Evolutionary conservation across 768 basidiomycete species (phyloP).

Genomic region (Auricularia cornea): DNA sequence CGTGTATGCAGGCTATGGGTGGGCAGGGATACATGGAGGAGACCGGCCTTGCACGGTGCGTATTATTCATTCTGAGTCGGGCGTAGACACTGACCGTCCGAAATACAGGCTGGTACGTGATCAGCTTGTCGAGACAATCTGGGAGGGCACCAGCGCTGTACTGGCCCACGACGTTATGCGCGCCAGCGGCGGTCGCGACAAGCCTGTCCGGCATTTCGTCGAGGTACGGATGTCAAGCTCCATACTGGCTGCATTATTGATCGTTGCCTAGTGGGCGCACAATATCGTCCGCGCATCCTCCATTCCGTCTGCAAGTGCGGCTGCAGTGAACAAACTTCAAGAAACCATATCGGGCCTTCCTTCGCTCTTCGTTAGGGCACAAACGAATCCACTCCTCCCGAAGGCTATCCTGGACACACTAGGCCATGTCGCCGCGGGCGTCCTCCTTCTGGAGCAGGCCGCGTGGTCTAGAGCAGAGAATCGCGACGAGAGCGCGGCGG

Average conservation of each 20-base stretch:
- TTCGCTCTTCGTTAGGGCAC: conserved; percentile 31
- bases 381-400: conserved; percentile 37
- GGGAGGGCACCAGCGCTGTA: conserved; percentile 64
- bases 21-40: conserved; percentile 84
- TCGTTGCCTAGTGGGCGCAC: conserved; percentile 43
- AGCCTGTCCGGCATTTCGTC: conserved; percentile 38
- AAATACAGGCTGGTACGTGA: conserved; percentile 48
- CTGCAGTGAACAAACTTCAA: conserved; percentile 20
- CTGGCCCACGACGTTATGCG: conserved; percentile 60
- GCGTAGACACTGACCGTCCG: background rate
- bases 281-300: conserved; percentile 33
- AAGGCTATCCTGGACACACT: conserved; percentile 53
- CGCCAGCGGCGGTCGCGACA: conserved; percentile 36
- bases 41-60: conserved; percentile 53
- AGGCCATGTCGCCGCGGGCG: conserved; percentile 43
- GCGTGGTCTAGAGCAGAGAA: conserved; percentile 40
- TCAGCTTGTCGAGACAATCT: conserved; percentile 69
- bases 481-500: conserved; percentile 25
- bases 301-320: conserved; percentile 17
- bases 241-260: no score
- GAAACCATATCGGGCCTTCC: conserved; percentile 34
- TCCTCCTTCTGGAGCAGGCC: conserved; percentile 61
- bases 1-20: conserved; percentile 65
- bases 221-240: conserved; percentile 27
- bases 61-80: background rate